These are phyloP conservation scores for Rhizoclosmatium sp. DNA, from an alignment of 192 early-diverging fungal genomes.

Conservation along the genomic window DNA sequence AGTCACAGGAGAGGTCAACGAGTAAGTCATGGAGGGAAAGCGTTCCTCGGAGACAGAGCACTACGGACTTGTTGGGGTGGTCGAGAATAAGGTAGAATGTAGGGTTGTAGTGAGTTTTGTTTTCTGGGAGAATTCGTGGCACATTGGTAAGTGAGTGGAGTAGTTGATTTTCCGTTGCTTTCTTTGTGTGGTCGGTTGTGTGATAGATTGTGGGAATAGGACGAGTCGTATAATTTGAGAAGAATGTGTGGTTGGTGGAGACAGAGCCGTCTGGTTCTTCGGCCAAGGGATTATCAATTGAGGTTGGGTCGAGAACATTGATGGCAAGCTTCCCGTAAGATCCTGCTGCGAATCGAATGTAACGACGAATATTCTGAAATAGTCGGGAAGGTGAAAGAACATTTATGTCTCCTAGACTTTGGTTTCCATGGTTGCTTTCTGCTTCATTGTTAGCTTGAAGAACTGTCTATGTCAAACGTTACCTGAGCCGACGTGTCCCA, in stretches of 20 bases:
- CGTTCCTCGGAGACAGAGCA: constrained; percentile 88
- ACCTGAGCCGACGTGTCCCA: constrained; percentile 20
- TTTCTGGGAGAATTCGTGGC: constrained; percentile 17
- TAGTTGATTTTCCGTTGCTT: constrained; percentile 24
- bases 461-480: background rate
- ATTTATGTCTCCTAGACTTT: background rate
- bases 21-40: constrained; percentile 86
- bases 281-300: constrained; percentile 17
- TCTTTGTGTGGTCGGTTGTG: constrained; percentile 58
- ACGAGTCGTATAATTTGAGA: constrained; percentile 80
- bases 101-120: constrained; percentile 47
- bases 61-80: constrained; percentile 75
- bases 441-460: background rate
- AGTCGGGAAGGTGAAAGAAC: background rate
- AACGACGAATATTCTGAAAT: constrained; percentile 39
- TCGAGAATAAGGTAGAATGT: constrained; percentile 82
- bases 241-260: constrained; percentile 67
- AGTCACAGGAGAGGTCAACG: constrained; percentile 85
- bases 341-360: constrained; percentile 54
- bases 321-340: constrained; percentile 50
- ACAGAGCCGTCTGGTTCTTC: constrained; percentile 24
- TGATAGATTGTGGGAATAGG: constrained; percentile 79
- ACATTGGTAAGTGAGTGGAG: background rate
- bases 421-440: background rate
- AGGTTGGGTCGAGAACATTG: constrained; percentile 27